Evolutionary conservation across 2,329 filamentous ascomycete genomes (phyloP).

Genomic region (Zasmidium angulare): DNA sequence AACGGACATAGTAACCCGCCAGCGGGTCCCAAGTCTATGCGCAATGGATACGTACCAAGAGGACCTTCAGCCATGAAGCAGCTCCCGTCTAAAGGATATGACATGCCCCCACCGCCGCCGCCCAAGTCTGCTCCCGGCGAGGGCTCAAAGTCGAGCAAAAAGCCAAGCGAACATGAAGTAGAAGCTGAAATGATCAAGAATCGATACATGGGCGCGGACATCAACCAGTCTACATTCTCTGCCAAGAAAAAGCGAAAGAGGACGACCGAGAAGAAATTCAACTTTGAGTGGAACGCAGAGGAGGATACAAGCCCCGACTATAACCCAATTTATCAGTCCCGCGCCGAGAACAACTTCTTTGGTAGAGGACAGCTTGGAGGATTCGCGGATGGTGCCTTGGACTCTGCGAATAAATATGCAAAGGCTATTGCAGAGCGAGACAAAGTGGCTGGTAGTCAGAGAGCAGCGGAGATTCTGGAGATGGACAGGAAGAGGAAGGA

Average conservation of each 20-base stretch:
- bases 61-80: conserved; percentile 51
- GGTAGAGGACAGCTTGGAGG: conserved; percentile 67
- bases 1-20: conserved; percentile 42
- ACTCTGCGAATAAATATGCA: conserved; percentile 56
- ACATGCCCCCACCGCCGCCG: conserved; percentile 53
- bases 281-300: conserved; percentile 95
- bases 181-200: conserved; percentile 74
- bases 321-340: conserved; percentile 75
- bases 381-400: conserved; percentile 60
- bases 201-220: conserved; percentile 87
- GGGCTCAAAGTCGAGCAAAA: conserved; percentile 41
- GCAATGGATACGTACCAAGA: conserved; percentile 50
- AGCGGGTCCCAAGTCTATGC: conserved; percentile 71
- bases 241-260: conserved; percentile 93
- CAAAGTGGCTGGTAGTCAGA: conserved; percentile 69
- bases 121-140: conserved; percentile 42
- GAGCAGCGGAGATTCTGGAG: conserved; percentile 78
- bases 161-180: conserved; percentile 56
- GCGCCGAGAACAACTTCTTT: conserved; percentile 67
- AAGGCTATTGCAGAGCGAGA: conserved; percentile 73
- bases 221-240: conserved; percentile 84
- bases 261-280: conserved; percentile 95
- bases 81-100: conserved; percentile 46
- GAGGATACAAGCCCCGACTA: conserved; percentile 87
- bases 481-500: conserved; percentile 70